Base-by-base conservation (phyloP, 768 basidiomycete genomes). In the Boletus bicolor region DNA sequence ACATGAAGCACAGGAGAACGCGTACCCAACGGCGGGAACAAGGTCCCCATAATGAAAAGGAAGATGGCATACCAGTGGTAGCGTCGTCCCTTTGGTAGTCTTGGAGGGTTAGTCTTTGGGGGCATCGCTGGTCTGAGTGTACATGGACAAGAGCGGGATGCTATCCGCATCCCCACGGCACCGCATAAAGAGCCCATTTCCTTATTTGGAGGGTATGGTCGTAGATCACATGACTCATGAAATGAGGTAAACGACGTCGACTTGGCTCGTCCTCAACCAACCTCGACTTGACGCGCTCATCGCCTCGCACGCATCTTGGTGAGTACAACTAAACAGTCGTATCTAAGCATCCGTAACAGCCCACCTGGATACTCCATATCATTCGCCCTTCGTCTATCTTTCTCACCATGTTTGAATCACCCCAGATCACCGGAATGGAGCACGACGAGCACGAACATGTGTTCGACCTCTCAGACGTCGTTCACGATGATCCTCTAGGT, bases 21-120 rank as follows among this genome's bases (percentile, higher is more conserved):
- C 81, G 51, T 46, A 95, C 94, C 94, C 30, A 98, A 79, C 30
- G 94, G 94, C 9, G 94, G 94, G 54, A 98, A 84, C 49, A 98
- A 77, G 1, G 91, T 88, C n/a, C 94, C 95, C 54, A 91, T 71
- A 49, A 97, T 82, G 73, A 93, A 94, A 35, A 98, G 79, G 11
- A 94, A 38, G 55, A 89, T 84, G 14, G 84, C 75, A 69, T 87
- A 96, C 30, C 86, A 93, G 78, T 96, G 93, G 67, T 91, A 80
- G 41, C 79, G 79, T 68, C 79, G 83, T 26, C 63, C 24, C 54
- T 71, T 65, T 17, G 92, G 90, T 49, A 78, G 84, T 46, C 85
- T 69, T 54, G 84, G 82, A 48, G 82, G 71, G 65, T 88, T 88
- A 4, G 53, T 56, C 43, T 52, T 73, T 52, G 77, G 68, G 35